phyloP scores from a whole-genome alignment of 106 monocot species.

The Apostasia shenzhenica region DNA sequence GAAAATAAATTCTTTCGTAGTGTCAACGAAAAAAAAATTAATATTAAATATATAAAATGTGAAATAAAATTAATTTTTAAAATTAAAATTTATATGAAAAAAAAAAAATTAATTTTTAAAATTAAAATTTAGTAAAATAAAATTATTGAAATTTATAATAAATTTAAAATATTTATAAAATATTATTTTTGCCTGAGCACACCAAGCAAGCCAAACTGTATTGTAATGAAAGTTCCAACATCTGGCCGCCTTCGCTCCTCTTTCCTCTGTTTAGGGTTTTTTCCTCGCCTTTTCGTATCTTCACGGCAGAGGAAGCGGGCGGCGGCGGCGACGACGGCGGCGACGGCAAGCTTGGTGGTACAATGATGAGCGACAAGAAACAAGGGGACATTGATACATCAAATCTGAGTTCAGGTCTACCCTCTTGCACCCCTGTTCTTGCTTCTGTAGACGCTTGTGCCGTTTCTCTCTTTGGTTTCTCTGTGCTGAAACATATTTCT shows the following conservation, averaged over 20 bases:
- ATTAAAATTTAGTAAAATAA: no score
- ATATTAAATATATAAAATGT: no score
- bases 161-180: no score
- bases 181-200: no score
- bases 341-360: not conserved
- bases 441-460: not conserved
- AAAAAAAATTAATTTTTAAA: no score
- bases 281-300: not conserved
- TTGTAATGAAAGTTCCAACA: not conserved
- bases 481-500: not conserved
- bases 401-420: conserved; percentile 14
- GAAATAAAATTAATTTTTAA: no score
- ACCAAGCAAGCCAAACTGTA: no score
- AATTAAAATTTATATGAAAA: no score
- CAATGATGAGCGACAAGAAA: conserved; percentile 22
- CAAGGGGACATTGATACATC: conserved; percentile 11
- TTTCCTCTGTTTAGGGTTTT: conserved; percentile 12
- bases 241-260: not conserved
- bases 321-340: not conserved
- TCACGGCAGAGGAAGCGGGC: not conserved
- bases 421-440: conserved; percentile 1
- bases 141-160: no score
- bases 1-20: no score
- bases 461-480: not conserved
- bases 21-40: no score